Conservation (phyloP, 257 asterid species). For the Nemophila menziesii region DNA sequence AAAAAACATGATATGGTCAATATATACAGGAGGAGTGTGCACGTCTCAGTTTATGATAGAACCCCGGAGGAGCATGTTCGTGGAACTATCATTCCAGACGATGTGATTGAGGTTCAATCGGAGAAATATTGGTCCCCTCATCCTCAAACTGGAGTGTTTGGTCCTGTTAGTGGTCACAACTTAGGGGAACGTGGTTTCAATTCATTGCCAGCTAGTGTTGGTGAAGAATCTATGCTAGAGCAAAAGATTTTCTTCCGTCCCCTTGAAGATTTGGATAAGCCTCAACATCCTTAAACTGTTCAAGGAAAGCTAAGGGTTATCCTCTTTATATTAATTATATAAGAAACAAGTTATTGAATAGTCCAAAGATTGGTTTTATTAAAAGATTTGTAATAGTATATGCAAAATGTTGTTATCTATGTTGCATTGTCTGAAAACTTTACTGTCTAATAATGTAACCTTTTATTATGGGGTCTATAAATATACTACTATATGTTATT, state of each 20-base stretch:
- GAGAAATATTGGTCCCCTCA: conserved; percentile 75
- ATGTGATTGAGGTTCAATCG: conserved; percentile 32
- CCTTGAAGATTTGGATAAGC: conserved; percentile 77
- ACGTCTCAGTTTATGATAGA: conserved; percentile 67
- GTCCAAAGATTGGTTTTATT: neutral
- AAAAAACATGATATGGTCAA: too few relatives aligned
- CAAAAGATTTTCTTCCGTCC: conserved; percentile 79
- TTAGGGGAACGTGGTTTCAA: conserved; percentile 16
- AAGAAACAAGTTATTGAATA: neutral
- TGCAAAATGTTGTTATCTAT: neutral
- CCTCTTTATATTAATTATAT: neutral
- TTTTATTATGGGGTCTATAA: neutral
- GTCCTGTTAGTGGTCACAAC: conserved; percentile 44
- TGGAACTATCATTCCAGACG: conserved; percentile 43
- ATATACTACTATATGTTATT: too few relatives aligned
- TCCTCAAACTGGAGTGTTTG: conserved; percentile 80
- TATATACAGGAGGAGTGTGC: conserved; percentile 53
- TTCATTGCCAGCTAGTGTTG: neutral
- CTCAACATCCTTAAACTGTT: conserved; percentile 7
- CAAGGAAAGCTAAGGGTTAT: neutral
- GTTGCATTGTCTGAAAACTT: neutral
- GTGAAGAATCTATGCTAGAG: conserved; percentile 50
- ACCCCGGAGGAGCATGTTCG: conserved; percentile 51
- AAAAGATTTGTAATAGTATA: neutral
- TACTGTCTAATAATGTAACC: neutral